A percentile compares a stretch with the other conserved stretches of the same genome.
These are phyloP conservation scores for Fomitopsis pulvina DNA, from an alignment of 768 basidiomycete genomes.

Conservation along the genomic window DNA sequence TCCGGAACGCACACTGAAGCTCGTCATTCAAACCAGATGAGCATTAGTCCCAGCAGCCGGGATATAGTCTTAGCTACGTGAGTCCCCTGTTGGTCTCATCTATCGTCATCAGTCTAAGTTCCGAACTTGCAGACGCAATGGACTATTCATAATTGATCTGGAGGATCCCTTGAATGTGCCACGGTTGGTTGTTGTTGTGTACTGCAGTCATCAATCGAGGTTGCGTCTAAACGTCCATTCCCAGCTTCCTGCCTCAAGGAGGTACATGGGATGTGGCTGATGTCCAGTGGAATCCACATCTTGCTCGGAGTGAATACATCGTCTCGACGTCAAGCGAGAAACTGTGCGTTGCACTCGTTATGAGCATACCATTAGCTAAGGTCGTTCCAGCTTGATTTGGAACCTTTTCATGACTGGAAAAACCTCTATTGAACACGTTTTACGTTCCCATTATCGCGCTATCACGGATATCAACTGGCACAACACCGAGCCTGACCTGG, in stretches of 20 bases:
- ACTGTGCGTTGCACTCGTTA: slow-evolving; percentile 41
- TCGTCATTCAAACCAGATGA: too few species aligned
- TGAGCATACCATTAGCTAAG: background rate
- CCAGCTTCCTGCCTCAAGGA: slow-evolving; percentile 82
- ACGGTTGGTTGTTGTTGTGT: slow-evolving; percentile 28
- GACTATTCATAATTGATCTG: slow-evolving; percentile 92
- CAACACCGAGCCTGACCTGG: slow-evolving; percentile 72
- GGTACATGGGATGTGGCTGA: slow-evolving; percentile 96
- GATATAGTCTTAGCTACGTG: slow-evolving; percentile 90
- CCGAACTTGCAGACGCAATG: slow-evolving; percentile 61
- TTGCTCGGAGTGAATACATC: slow-evolving; percentile 67
- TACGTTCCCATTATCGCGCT: slow-evolving; percentile 88
- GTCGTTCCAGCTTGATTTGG: slow-evolving; percentile 72
- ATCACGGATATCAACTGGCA: slow-evolving; percentile 99
- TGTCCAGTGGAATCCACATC: slow-evolving; percentile 90
- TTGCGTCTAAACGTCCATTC: background rate
- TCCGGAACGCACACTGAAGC: too few species aligned
- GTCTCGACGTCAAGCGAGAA: slow-evolving; percentile 88
- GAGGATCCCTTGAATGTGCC: slow-evolving; percentile 83
- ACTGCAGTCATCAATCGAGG: background rate
- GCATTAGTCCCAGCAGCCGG: slow-evolving; percentile 81
- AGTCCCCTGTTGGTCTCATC: slow-evolving; percentile 22
- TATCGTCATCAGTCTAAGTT: background rate
- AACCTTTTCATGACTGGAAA: slow-evolving; percentile 72
- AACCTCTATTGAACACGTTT: slow-evolving; percentile 76